Base-by-base conservation (phyloP, 352 stramenopile species). In the Pilasporangium apinafurcum region DNA sequence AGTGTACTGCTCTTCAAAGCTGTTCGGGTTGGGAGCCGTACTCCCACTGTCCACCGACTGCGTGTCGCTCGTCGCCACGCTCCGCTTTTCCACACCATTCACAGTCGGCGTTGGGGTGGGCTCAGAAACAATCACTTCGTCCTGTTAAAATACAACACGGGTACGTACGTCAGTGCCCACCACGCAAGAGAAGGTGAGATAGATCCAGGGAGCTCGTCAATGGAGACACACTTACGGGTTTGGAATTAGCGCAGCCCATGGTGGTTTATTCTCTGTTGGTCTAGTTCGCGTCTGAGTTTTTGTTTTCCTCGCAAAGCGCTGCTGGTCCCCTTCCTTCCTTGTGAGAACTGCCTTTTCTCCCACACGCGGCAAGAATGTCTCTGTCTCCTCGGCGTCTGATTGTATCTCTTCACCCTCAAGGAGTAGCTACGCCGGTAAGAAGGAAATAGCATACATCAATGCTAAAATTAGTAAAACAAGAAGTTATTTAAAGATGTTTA, bases 1-100 rank as follows among this genome's bases (percentile, higher is more conserved):
- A 36, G 67, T 63, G 62, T 93, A 93, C 53, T 91, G 77, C 37
- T 91, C 76, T 33, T 88, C 76, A 38, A 93, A 91, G 59, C 71
- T 80, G 59, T 83, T 83, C 12, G 66, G 59, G 48, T 85, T 84
- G 9, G 64, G 27, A 20, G 63, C 26, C 35, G 47, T 61, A 41
- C 18, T 20, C 10, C 3, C n/a, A 8, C 27, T 32, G 22, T 37
- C 57, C 12, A 49, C 43, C 4, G 37, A 27, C 17, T 53, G 35
- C 3, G 56, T 14, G 24, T 65, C 74, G 14, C 57, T 40, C 20
- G 46, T 45, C 47, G 37, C 28, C 24, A 32, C 35, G 17, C 24
- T 29, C 48, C 62, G 60, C 25, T 54, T 67, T 27, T 79, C 68
- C 6, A 48, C 49, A 48, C 54, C 59, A 9, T 60, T 63, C 37